phyloP scores from a whole-genome alignment of 2,329 filamentous ascomycete species.

The Alternaria consortialis region DNA sequence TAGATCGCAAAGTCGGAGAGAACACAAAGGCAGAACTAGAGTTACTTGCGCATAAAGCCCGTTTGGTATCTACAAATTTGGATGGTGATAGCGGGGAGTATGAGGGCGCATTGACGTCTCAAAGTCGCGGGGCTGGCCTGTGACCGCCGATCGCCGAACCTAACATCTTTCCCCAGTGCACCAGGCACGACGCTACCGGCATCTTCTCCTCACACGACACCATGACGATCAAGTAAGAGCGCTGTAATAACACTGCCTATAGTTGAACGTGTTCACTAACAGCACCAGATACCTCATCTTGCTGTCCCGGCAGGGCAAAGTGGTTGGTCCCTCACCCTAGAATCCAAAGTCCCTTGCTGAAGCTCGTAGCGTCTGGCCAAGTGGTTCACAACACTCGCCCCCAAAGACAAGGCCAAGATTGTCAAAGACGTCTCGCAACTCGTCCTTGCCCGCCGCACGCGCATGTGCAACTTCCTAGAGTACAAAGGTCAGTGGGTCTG shows the following conservation, averaged over 20 bases:
- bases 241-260: not conserved
- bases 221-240: constrained; percentile 66
- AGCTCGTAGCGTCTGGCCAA: constrained; percentile 86
- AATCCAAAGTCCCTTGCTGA: constrained; percentile 41
- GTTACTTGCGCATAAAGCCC: not conserved
- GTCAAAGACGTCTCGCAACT: constrained; percentile 99
- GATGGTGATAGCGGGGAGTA: constrained; percentile 13
- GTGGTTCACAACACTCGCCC: constrained; percentile 98
- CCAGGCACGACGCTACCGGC: constrained; percentile 15
- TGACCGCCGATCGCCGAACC: constrained; percentile 27
- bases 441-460: constrained; percentile 91
- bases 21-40: not conserved
- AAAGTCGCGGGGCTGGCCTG: constrained; percentile 33
- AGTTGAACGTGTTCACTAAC: constrained; percentile 10
- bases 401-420: constrained; percentile 99
- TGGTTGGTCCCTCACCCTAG: constrained; percentile 70
- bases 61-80: not conserved
- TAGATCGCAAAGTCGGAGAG: not conserved
- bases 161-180: constrained; percentile 14
- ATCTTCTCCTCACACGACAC: constrained; percentile 23
- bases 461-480: constrained; percentile 99
- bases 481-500: constrained; percentile 79
- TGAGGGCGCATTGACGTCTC: constrained; percentile 35
- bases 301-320: constrained; percentile 98
- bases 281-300: constrained; percentile 87